Evolutionary conservation across 495 filamentous ascomycete species (phyloP).

Genomic region (Podospora australis): DNA sequence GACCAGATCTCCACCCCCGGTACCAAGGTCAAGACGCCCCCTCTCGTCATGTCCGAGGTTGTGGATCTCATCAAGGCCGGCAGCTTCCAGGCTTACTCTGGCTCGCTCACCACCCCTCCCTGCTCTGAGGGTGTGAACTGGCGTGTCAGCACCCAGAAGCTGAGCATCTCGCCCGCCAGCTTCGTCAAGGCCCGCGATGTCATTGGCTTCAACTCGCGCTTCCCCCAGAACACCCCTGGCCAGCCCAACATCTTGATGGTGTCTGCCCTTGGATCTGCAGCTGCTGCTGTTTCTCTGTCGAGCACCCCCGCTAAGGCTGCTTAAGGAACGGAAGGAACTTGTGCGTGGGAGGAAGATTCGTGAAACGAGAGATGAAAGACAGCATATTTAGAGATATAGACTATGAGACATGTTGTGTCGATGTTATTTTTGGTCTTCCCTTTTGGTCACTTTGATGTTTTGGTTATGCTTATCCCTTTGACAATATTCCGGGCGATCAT

Average conservation of each 20-base stretch:
- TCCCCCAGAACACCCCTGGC: conserved; percentile 52
- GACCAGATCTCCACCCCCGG: conserved; percentile 49
- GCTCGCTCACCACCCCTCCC: conserved; percentile 64
- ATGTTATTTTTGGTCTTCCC: too few species aligned
- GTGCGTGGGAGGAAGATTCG: not conserved
- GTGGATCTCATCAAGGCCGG: conserved; percentile 42
- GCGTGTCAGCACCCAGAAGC: conserved; percentile 47
- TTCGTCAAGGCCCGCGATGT: conserved; percentile 52
- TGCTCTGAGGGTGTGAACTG: conserved; percentile 58
- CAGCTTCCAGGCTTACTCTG: conserved; percentile 40
- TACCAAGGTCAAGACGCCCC: conserved; percentile 46
- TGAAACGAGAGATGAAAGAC: not conserved
- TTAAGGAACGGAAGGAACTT: not conserved
- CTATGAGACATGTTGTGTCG: too few species aligned
- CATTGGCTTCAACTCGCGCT: conserved; percentile 59
- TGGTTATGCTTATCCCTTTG: too few species aligned
- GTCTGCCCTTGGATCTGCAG: conserved; percentile 8
- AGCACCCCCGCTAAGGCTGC: not conserved
- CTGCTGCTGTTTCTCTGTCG: conserved; percentile 6
- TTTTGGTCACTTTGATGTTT: too few species aligned
- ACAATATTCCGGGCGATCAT: too few species aligned
- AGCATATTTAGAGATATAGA: not conserved
- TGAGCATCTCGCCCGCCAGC: conserved; percentile 46
- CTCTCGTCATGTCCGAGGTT: conserved; percentile 51
- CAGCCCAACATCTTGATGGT: conserved; percentile 45